A percentile compares a stretch with the other conserved stretches of the same genome.
These are phyloP conservation scores for Tulasnella sp. DNA, from an alignment of 768 basidiomycete species.

Conservation along the genomic window DNA sequence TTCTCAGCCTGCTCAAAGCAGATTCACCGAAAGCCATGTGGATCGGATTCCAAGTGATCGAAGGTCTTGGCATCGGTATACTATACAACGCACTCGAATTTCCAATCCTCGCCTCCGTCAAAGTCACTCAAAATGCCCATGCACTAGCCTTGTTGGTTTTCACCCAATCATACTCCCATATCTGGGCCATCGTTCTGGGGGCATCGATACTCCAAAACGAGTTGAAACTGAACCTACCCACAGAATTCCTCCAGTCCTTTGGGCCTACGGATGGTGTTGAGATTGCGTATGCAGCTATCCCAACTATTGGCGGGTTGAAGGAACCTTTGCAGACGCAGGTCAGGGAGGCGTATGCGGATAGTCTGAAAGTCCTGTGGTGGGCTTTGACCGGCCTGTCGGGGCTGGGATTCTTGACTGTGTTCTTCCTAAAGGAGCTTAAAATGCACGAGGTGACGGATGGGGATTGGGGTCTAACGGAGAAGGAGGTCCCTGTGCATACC, in stretches of 20 bases:
- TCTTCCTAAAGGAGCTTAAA: conserved; percentile 28
- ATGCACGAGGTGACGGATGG: conserved; percentile 26
- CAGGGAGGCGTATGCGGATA: conserved; percentile 17
- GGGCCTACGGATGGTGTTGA: conserved; percentile 21
- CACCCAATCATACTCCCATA: conserved; percentile 23
- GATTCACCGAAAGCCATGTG: not conserved
- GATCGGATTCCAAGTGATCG: conserved; percentile 13
- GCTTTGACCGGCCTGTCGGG: conserved; percentile 32
- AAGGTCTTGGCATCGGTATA: conserved; percentile 8
- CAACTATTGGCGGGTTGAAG: conserved; percentile 15
- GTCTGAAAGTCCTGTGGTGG: conserved; percentile 14
- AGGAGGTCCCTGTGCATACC: conserved; percentile 14
- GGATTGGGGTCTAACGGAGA: conserved; percentile 24
- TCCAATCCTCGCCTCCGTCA: conserved; percentile 24
- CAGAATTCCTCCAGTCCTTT: conserved; percentile 24
- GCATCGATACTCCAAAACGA: conserved; percentile 41
- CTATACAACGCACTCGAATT: conserved; percentile 20
- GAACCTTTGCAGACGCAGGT: conserved; percentile 15
- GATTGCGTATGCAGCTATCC: conserved; percentile 20
- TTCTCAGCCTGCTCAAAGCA: conserved; percentile 22
- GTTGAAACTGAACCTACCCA: conserved; percentile 33
- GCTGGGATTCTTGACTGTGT: conserved; percentile 27
- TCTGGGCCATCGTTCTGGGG: conserved; percentile 20
- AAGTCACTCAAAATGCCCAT: conserved; percentile 13
- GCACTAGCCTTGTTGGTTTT: conserved; percentile 19